Percentiles rank a stretch among this genome's conserved stretches.
These are phyloP conservation scores for Clathrospora elynae DNA, from an alignment of 2,329 filamentous ascomycete genomes.

Conservation along the genomic window DNA sequence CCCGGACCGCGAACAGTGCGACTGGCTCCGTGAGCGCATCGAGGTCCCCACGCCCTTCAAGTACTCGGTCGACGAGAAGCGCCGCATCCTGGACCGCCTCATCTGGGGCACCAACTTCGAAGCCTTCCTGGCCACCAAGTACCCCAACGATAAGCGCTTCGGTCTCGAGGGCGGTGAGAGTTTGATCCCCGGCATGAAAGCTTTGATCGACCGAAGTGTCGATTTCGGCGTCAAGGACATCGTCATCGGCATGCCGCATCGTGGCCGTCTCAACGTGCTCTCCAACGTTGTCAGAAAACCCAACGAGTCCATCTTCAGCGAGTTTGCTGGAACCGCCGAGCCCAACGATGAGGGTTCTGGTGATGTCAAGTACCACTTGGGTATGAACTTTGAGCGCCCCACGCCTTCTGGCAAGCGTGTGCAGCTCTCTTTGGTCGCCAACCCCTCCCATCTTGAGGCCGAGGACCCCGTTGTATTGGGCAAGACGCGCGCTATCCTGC, in stretches of 20 bases:
- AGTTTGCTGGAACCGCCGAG: constrained; percentile 87
- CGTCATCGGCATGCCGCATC: constrained; percentile 98
- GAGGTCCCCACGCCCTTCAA: constrained; percentile 95
- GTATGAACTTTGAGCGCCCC: constrained; percentile 99
- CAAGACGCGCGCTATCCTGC: constrained; percentile 96
- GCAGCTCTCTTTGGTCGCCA: constrained; percentile 97
- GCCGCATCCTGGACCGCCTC: constrained; percentile 91
- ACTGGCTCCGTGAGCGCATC: constrained; percentile 94
- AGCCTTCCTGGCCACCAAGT: constrained; percentile 92
- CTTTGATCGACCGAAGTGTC: constrained; percentile 95
- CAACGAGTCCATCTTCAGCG: constrained; percentile 99
- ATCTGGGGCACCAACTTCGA: constrained; percentile 99
- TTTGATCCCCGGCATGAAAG: constrained; percentile 98
- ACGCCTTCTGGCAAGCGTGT: constrained; percentile 98
- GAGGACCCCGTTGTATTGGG: constrained; percentile 97
- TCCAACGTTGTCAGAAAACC: constrained; percentile 99
- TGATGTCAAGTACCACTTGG: constrained; percentile 98
- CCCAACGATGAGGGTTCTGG: constrained; percentile 95
- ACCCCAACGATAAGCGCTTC: constrained; percentile 99
- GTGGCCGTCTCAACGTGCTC: constrained; percentile 95
- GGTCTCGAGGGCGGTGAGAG: constrained; percentile 97
- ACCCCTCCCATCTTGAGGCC: constrained; percentile 96
- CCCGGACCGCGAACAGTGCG: constrained; percentile 93
- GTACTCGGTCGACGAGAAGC: constrained; percentile 98
- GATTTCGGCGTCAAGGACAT: constrained; percentile 99